Evolutionary conservation across 176 grass and related monocot species (phyloP).

Genomic region (Themeda triandra): DNA sequence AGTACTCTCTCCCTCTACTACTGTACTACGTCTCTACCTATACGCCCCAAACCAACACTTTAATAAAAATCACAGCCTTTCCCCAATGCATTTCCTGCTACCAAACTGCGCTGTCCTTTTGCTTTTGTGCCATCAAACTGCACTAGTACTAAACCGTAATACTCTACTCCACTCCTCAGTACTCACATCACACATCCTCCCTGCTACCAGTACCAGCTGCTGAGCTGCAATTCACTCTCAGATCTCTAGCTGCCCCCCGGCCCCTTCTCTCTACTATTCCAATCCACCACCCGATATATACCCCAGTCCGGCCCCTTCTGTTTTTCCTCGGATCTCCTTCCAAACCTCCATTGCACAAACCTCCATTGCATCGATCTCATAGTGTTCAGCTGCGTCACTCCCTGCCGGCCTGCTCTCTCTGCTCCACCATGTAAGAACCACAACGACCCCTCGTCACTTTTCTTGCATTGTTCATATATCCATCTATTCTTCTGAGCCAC

Average conservation of each 20-base stretch:
- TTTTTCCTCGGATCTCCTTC: constrained; percentile 33
- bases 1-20: constrained; percentile 34
- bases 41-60: constrained; percentile 62
- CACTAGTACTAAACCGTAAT: constrained; percentile 20
- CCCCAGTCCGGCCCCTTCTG: background rate
- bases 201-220: background rate
- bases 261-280: background rate
- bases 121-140: constrained; percentile 36
- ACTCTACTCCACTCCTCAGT: background rate
- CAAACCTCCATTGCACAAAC: constrained; percentile 53
- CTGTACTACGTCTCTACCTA: constrained; percentile 8
- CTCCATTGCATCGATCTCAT: constrained; percentile 38
- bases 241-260: background rate
- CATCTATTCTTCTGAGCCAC: constrained; percentile 37
- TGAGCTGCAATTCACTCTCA: background rate
- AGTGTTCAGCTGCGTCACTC: constrained; percentile 46
- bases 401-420: constrained; percentile 39
- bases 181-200: background rate
- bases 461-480: constrained; percentile 50
- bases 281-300: constrained; percentile 39
- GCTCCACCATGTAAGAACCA: constrained; percentile 59
- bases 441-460: constrained; percentile 38
- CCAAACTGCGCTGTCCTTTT: constrained; percentile 71
- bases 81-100: constrained; percentile 51
- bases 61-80: constrained; percentile 51